Percentiles rank a stretch among this genome's conserved stretches.
Evolutionary conservation across 2,329 filamentous ascomycete species (phyloP).

Genomic region (Pseudogymnoascus verrucosus): DNA sequence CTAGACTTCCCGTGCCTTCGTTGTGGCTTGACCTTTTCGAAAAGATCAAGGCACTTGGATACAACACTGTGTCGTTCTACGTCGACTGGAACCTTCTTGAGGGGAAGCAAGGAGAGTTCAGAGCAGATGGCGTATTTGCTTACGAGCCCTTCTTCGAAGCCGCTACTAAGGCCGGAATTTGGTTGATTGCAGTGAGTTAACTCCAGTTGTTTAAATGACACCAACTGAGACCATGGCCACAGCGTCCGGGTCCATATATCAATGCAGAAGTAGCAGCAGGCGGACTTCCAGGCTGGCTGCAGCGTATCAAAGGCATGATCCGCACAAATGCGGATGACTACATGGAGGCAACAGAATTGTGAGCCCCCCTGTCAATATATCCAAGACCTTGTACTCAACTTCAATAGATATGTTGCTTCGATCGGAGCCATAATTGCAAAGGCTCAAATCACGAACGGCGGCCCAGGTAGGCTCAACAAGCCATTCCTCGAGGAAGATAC

Average conservation of each 20-base stretch:
- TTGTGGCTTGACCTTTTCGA: constrained; percentile 68
- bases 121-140: constrained; percentile 61
- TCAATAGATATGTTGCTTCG: constrained; percentile 47
- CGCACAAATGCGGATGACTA: constrained; percentile 54
- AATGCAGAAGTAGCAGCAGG: constrained; percentile 69
- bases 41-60: constrained; percentile 73
- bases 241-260: constrained; percentile 61
- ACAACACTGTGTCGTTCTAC: constrained; percentile 73
- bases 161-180: constrained; percentile 63
- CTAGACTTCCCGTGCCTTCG: constrained; percentile 47
- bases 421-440: constrained; percentile 59
- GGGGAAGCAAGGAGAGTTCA: constrained; percentile 59
- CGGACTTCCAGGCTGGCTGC: constrained; percentile 71
- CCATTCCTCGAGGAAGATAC: constrained; percentile 24
- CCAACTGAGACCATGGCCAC: not conserved
- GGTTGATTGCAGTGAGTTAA: constrained; percentile 49
- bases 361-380: constrained; percentile 25
- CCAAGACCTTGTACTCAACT: not conserved
- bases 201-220: constrained; percentile 13
- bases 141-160: constrained; percentile 68
- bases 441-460: constrained; percentile 72
- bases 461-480: constrained; percentile 33
- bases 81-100: constrained; percentile 70
- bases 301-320: constrained; percentile 52
- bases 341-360: constrained; percentile 49